A percentile compares a stretch with the other conserved stretches of the same genome.
Conservation (phyloP, 1,139 yeast genomes). For the Sugiyamaella castrensis region DNA sequence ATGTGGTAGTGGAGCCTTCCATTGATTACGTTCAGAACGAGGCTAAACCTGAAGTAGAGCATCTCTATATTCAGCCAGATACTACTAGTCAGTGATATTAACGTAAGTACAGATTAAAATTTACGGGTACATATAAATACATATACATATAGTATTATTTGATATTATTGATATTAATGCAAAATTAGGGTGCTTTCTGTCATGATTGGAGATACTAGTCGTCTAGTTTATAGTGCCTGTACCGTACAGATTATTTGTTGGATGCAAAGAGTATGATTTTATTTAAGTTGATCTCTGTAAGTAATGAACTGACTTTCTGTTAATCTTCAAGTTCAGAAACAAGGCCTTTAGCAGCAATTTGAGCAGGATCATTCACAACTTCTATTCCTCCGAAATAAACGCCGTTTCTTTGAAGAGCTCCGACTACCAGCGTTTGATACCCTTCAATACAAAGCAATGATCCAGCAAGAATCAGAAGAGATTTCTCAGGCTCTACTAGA, state of each 20-base stretch:
- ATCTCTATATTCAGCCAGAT: too few species aligned
- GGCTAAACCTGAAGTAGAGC: neutral
- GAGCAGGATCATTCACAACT: constrained; percentile 15
- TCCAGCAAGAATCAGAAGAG: constrained; percentile 20
- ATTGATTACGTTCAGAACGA: neutral
- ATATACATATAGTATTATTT: too few species aligned
- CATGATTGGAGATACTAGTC: too few species aligned
- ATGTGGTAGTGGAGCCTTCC: neutral
- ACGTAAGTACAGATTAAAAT: too few species aligned
- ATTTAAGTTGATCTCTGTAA: neutral
- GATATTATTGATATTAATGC: too few species aligned
- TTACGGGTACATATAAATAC: too few species aligned
- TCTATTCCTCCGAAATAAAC: constrained; percentile 11
- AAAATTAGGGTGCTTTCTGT: too few species aligned
- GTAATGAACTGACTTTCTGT: neutral
- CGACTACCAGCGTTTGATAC: constrained; percentile 12
- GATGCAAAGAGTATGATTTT: too few species aligned
- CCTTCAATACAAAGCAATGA: constrained; percentile 15
- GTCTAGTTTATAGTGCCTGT: too few species aligned
- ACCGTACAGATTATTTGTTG: too few species aligned
- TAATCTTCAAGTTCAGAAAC: constrained; percentile 1
- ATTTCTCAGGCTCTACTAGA: constrained; percentile 9
- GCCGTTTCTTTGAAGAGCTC: constrained; percentile 10
- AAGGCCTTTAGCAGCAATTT: constrained; percentile 12
- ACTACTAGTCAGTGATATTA: too few species aligned